Evolutionary conservation across 495 filamentous ascomycete genomes (phyloP).

Genomic region (Tuber umbilicatum): DNA sequence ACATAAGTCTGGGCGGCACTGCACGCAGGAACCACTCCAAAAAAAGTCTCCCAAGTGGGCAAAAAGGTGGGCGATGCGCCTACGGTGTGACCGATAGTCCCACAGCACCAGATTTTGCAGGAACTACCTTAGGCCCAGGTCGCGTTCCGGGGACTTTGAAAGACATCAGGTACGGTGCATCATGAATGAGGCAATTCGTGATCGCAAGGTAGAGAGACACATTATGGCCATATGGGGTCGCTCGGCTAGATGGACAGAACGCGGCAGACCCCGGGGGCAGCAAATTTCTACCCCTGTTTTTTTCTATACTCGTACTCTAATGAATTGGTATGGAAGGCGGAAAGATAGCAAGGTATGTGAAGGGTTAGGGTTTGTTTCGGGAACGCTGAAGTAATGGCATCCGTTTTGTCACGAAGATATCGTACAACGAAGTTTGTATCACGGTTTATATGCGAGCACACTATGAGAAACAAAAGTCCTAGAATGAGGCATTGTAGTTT

Average conservation of each 20-base stretch:
- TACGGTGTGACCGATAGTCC: not conserved
- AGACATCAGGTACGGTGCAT: not conserved
- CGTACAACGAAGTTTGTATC: not conserved
- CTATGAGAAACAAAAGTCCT: not conserved
- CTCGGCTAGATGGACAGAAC: not conserved
- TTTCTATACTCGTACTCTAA: not conserved
- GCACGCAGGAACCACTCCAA: too few species aligned
- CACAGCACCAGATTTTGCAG: not conserved
- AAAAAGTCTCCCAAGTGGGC: not conserved
- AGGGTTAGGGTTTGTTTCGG: not conserved
- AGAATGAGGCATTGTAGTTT: not conserved
- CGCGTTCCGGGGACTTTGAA: not conserved
- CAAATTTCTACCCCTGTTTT: not conserved
- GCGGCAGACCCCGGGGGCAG: not conserved
- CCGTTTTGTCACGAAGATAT: not conserved
- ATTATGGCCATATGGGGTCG: not conserved
- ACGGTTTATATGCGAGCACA: not conserved
- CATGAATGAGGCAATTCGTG: not conserved
- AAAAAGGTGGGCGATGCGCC: not conserved
- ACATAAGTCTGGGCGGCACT: not conserved
- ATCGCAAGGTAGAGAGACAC: not conserved
- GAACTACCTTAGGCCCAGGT: not conserved
- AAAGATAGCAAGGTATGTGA: not conserved
- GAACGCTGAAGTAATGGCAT: not conserved
- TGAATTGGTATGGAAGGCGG: not conserved